Conservation (phyloP, 2,329 filamentous ascomycete genomes). For the Nemania sp. region DNA sequence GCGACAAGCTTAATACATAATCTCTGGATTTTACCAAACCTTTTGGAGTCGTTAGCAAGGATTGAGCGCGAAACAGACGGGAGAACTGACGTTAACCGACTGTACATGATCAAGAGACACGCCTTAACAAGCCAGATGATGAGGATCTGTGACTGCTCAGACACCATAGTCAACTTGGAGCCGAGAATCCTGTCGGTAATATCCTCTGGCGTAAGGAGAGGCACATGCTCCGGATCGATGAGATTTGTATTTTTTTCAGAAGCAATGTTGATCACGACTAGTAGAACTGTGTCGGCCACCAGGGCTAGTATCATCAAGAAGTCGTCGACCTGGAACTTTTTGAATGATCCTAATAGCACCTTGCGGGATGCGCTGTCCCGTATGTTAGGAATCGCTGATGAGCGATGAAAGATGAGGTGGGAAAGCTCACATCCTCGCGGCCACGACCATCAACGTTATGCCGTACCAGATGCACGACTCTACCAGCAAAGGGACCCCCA, state of each 20-base stretch:
- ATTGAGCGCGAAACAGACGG: neutral
- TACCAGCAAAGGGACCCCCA: conserved; percentile 42
- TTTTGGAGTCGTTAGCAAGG: conserved; percentile 26
- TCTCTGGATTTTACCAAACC: conserved; percentile 52
- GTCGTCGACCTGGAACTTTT: conserved; percentile 59
- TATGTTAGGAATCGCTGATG: neutral
- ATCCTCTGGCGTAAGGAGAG: conserved; percentile 50
- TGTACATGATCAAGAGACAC: conserved; percentile 62
- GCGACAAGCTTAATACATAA: conserved; percentile 54
- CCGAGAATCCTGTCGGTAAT: conserved; percentile 52
- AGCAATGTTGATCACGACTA: conserved; percentile 60
- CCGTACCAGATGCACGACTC: conserved; percentile 43
- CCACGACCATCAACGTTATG: conserved; percentile 46
- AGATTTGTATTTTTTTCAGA: conserved; percentile 62
- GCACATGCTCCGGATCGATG: conserved; percentile 53
- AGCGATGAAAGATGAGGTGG: neutral
- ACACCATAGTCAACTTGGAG: conserved; percentile 66
- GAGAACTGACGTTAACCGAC: conserved; percentile 53
- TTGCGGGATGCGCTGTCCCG: conserved; percentile 44
- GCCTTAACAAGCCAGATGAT: conserved; percentile 61
- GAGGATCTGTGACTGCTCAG: conserved; percentile 65
- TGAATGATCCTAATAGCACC: conserved; percentile 49
- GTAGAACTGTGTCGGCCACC: conserved; percentile 57
- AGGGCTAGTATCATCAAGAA: conserved; percentile 59
- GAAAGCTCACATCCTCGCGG: conserved; percentile 46